Base-by-base conservation (phyloP, 2,329 filamentous ascomycete genomes). In the Nemania abortiva region DNA sequence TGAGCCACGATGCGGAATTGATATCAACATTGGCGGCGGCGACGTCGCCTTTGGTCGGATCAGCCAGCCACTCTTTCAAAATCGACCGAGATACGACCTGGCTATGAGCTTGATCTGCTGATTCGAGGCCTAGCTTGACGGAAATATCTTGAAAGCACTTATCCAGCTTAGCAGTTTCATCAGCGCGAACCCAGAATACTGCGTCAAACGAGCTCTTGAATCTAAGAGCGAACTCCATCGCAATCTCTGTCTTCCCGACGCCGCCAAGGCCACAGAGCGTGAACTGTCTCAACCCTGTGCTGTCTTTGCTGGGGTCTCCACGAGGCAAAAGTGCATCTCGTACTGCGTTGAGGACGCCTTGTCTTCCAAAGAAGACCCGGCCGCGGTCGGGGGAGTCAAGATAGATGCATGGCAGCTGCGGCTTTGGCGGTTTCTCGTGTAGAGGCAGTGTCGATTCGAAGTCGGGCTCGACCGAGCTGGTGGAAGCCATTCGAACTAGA, bases 101-200 rank as follows among this genome's bases (percentile, higher is more conserved):
- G 22, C 37, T 57, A 2, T 45, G 34, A 7, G 55, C 37, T 57
- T 57, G 37, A n/a, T 29, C 22, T 2, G 37, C 55, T 29, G 55
- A 29, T 24, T 57, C 37, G 22, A 57, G 54, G 13, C 34, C 54
- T 18, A 56, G 34, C 20, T 42, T 56, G 20, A 56, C 20, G 2
- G 54, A 57, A n/a, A 57, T 57, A 27, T 45, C 29, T 6, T 56
- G 31, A 10, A 39, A 56, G 24, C 54, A 56, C 13, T 42, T 11
- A 18, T 56, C 54, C 1, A 56, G 2, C 11, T 56, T 56, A 4
- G 54, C 54, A 1, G 34, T 24, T 20, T 56, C 54, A n/a, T 56
- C 54, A 18, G 54, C n/a, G 5, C 34, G 54, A 42, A 56, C 20
- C 54, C 54, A 56, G 29, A 56, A 56, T 39, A 56, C 34, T 2